A percentile compares a stretch with the other conserved stretches of the same genome.
Conservation (phyloP, 2,329 filamentous ascomycete genomes). For the Ploettnerulaceae sp. region DNA sequence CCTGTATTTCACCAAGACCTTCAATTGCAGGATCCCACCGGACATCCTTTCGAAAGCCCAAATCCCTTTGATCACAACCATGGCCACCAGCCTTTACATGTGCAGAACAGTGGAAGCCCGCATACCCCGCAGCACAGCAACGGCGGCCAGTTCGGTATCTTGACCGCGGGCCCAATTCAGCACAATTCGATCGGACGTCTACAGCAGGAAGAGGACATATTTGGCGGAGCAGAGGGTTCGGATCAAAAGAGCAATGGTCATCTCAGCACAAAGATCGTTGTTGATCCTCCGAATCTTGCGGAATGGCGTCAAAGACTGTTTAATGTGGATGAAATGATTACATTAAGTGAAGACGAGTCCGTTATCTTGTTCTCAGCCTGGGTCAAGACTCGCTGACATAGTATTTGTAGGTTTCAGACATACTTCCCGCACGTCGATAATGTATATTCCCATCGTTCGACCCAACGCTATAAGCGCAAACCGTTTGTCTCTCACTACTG, state of each 20-base stretch:
- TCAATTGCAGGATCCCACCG: conserved; percentile 34
- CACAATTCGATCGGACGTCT: conserved; percentile 34
- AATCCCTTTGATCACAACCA: conserved; percentile 36
- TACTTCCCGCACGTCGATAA: conserved; percentile 84
- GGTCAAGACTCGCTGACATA: conserved; percentile 9
- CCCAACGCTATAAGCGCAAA: conserved; percentile 74
- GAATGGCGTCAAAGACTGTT: conserved; percentile 70
- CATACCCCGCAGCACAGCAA: conserved; percentile 36
- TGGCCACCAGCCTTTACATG: conserved; percentile 29
- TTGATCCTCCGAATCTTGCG: conserved; percentile 62
- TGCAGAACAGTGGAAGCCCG: conserved; percentile 30
- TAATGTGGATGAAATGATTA: conserved; percentile 67
- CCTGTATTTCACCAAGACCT: conserved; percentile 37
- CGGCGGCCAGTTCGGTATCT: conserved; percentile 44
- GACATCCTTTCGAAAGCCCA: conserved; percentile 33
- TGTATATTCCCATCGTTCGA: conserved; percentile 78
- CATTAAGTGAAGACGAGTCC: conserved; percentile 69
- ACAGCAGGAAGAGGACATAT: conserved; percentile 38
- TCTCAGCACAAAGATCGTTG: conserved; percentile 51
- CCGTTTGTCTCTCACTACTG: conserved; percentile 81
- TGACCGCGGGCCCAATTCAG: conserved; percentile 36
- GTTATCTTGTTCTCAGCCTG: no score
- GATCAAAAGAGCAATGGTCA: conserved; percentile 47
- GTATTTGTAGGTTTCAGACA: conserved; percentile 58
- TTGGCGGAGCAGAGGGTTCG: conserved; percentile 34